Conservation (phyloP, 2,329 filamentous ascomycete species). For the Diaporthe vaccinii region DNA sequence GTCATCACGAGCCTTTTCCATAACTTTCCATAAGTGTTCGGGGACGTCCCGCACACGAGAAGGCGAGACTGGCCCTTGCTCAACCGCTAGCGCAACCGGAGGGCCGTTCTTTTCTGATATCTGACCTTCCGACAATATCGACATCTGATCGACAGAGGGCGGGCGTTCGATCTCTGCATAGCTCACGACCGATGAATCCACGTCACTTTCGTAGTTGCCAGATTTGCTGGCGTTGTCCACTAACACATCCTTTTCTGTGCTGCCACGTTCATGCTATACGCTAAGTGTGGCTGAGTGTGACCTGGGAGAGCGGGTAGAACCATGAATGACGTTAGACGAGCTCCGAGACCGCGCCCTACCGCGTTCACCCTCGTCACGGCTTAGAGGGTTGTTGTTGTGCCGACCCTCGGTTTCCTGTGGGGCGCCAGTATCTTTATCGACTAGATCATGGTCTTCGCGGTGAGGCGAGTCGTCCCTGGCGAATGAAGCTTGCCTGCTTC, state of each 20-base stretch:
- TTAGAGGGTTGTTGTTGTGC: not conserved
- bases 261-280: not conserved
- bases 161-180: not conserved
- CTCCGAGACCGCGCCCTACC: not conserved
- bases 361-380: not conserved
- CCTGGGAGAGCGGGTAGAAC: not conserved
- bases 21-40: not conserved
- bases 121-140: not conserved
- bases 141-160: not conserved
- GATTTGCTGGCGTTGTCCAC: not conserved
- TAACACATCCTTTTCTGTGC: not conserved
- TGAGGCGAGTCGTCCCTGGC: not conserved
- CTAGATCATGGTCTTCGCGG: not conserved
- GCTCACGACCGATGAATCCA: not conserved
- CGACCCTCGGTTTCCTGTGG: not conserved
- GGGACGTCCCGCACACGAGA: not conserved
- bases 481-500: not conserved
- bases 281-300: not conserved
- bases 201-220: not conserved
- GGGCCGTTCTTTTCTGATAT: not conserved
- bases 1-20: slow-evolving; percentile 13
- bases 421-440: not conserved
- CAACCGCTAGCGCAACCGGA: not conserved
- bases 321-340: not conserved
- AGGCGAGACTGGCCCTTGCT: not conserved